Base-by-base conservation (phyloP, 306 rosid species). In the Alnus glutinosa region DNA sequence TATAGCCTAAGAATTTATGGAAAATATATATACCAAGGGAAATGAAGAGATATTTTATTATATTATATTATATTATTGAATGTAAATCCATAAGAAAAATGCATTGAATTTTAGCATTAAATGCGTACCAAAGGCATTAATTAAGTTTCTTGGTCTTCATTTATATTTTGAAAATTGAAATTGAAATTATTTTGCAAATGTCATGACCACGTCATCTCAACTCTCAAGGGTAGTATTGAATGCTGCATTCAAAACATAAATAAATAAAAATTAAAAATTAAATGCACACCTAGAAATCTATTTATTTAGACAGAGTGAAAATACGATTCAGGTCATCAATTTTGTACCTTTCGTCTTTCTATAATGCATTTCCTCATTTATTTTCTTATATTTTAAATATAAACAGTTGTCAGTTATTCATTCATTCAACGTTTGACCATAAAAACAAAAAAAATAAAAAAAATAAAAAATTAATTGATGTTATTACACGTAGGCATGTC, bases 181-280 rank as follows among this genome's bases (percentile, higher is more conserved):
- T 8, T 28, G 10, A 3, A 58, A 10, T 19, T 58, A 59, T 9
- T 28, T 59, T 18, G 55, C 54, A 36, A 7, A 51, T 66, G 32
- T 70, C 77, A 75, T 61, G 51, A 58, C 47, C 51, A 75, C 80
- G 62, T 78, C 83, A 78, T 76, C 71, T 66, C 72, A 71, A 76
- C 3, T 76, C 71, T 72, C 75, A 71, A 71, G 9, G 4, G 8
- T 42, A 62, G 39, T 52, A 76, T 80, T 84, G 49, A 84, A 77
- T 80, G 78, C n/a, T 48, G 75, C 88, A 62, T 84, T 77, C 57
- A 77, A 81, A 70, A 44, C 73, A 32, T 73, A 34, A 57, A 50
- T 84, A 55, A 84, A 73, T 81, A 70, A 11, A 23, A 23, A 23
- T 23, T 23, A 39, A 32, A 50, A 72, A 61, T 48, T 30, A 77